Percentiles rank a stretch among this genome's conserved stretches.
Conservation (phyloP, 2,329 filamentous ascomycete species). For the Emmonsia crescens region DNA sequence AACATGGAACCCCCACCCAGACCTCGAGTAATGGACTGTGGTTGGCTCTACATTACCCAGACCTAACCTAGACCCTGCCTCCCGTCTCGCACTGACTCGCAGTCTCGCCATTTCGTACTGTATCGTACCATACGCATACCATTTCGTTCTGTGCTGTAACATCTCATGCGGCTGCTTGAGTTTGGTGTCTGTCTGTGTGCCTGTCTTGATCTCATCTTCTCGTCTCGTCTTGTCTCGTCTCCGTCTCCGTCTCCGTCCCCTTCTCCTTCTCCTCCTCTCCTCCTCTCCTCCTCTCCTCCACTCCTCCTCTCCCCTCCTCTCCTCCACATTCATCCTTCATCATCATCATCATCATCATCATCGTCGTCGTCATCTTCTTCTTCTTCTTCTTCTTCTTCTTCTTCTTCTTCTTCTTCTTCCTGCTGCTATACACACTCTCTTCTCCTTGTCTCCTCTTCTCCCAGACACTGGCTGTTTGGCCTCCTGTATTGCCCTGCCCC, state of each 20-base stretch:
- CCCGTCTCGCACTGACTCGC: too few species aligned
- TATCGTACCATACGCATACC: too few species aligned
- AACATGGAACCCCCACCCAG: conserved; percentile 1
- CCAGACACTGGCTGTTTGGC: conserved; percentile 10
- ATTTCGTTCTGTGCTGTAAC: too few species aligned
- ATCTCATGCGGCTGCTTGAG: neutral
- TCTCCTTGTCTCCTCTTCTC: conserved; percentile 7
- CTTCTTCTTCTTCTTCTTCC: conserved; percentile 8
- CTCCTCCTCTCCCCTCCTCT: neutral
- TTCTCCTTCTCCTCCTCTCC: neutral
- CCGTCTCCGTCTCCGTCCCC: too few species aligned
- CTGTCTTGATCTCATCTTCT: neutral
- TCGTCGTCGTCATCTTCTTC: neutral
- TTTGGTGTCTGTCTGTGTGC: neutral
- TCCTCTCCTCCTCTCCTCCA: neutral
- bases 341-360: neutral
- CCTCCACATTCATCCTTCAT: neutral
- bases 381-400: neutral
- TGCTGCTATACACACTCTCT: conserved; percentile 11
- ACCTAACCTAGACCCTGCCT: neutral
- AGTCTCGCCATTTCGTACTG: too few species aligned
- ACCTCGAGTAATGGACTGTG: neutral
- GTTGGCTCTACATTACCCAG: neutral
- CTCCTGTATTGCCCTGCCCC: neutral
- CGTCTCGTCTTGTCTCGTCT: too few species aligned